Conservation (phyloP, 2,329 filamentous ascomycete genomes). For the Colletotrichum eremochloae region DNA sequence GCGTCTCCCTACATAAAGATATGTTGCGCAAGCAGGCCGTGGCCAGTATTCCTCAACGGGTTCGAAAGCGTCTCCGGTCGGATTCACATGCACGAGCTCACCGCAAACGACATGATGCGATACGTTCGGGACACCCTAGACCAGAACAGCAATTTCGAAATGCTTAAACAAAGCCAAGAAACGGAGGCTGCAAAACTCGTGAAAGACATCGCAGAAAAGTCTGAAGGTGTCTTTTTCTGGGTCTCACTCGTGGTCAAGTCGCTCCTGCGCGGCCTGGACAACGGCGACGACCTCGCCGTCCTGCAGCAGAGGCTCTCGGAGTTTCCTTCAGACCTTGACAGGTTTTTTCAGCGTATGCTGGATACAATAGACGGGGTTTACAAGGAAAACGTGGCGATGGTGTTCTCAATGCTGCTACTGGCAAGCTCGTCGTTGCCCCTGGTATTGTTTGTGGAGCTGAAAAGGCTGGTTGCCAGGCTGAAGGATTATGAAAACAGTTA, state of each 20-base stretch:
- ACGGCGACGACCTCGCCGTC: conserved; percentile 22
- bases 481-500: no score
- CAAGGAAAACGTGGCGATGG: background rate
- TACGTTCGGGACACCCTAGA: conserved; percentile 43
- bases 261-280: conserved; percentile 40
- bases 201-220: conserved; percentile 43
- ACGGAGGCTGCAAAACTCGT: conserved; percentile 38
- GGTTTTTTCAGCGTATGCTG: conserved; percentile 41
- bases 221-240: conserved; percentile 54
- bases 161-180: background rate
- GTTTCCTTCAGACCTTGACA: conserved; percentile 40
- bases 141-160: background rate
- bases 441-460: background rate
- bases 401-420: conserved; percentile 21
- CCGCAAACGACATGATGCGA: conserved; percentile 46
- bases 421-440: background rate
- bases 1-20: conserved; percentile 48
- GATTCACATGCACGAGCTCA: conserved; percentile 47
- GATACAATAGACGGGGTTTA: conserved; percentile 28
- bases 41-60: conserved; percentile 47
- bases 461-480: no score
- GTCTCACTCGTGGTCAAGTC: conserved; percentile 44
- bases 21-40: conserved; percentile 52
- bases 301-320: conserved; percentile 29
- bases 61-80: conserved; percentile 42